These are phyloP conservation scores for Phylloporus arenicola DNA, from an alignment of 768 basidiomycete genomes.

Conservation along the genomic window DNA sequence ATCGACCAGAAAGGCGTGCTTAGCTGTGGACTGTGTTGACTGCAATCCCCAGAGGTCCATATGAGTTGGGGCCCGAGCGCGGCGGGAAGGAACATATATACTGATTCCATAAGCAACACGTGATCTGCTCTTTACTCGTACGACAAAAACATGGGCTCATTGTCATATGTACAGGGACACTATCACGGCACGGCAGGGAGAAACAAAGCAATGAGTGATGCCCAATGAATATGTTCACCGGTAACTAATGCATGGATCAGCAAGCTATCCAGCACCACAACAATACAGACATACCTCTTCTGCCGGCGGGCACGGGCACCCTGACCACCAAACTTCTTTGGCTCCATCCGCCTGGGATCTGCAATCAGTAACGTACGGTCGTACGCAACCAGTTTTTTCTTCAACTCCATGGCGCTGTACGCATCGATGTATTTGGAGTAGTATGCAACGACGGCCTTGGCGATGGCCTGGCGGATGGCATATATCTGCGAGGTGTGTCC, in stretches of 20 bases:
- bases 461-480: slow-evolving; percentile 97
- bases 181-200: slow-evolving; percentile 33
- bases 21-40: slow-evolving; percentile 10
- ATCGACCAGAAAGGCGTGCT: slow-evolving; percentile 34
- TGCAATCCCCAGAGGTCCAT: slow-evolving; percentile 20
- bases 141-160: not conserved
- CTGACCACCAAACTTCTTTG: slow-evolving; percentile 98
- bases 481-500: slow-evolving; percentile 99
- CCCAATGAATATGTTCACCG: slow-evolving; percentile 44
- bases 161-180: slow-evolving; percentile 27
- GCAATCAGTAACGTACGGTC: slow-evolving; percentile 88
- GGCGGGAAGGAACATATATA: not conserved
- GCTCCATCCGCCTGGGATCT: slow-evolving; percentile 96
- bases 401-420: slow-evolving; percentile 92
- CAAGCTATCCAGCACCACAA: slow-evolving; percentile 1
- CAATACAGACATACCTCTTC: slow-evolving; percentile 61
- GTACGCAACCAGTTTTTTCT: slow-evolving; percentile 96
- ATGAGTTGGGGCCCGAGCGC: not conserved
- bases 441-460: slow-evolving; percentile 96
- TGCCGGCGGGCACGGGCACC: slow-evolving; percentile 98
- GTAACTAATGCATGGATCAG: slow-evolving; percentile 50
- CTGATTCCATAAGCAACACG: slow-evolving; percentile 2
- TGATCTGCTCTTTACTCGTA: not conserved
- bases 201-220: slow-evolving; percentile 41
- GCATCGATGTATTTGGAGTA: slow-evolving; percentile 99